phyloP scores from a whole-genome alignment of 2,329 filamentous ascomycete genomes.

The Aspergillus flavus region DNA sequence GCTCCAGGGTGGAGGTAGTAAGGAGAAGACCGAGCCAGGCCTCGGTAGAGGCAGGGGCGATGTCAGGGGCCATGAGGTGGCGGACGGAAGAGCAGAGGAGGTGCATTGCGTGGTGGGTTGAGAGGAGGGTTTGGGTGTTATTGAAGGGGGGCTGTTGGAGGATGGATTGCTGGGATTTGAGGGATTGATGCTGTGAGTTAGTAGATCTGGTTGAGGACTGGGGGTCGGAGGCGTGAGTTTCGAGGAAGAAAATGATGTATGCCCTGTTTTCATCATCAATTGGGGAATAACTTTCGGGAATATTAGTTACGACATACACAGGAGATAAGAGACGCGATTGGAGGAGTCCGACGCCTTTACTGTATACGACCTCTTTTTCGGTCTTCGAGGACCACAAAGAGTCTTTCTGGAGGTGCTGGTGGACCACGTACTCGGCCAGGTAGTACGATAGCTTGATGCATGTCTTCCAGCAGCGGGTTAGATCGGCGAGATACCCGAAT shows the following conservation, averaged over 20 bases:
- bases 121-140: constrained; percentile 23
- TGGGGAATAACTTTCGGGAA: background rate
- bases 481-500: constrained; percentile 28
- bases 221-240: constrained; percentile 14
- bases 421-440: constrained; percentile 26
- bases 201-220: background rate
- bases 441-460: constrained; percentile 31
- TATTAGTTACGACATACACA: constrained; percentile 18
- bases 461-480: constrained; percentile 29
- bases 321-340: constrained; percentile 26
- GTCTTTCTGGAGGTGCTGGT: constrained; percentile 26
- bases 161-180: constrained; percentile 24
- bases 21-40: constrained; percentile 31
- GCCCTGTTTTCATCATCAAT: constrained; percentile 17
- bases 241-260: constrained; percentile 30
- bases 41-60: constrained; percentile 23
- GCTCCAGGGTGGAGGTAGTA: constrained; percentile 29
- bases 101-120: constrained; percentile 29
- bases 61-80: constrained; percentile 30
- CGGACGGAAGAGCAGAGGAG: constrained; percentile 28
- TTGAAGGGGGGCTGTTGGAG: constrained; percentile 28
- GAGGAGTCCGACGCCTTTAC: constrained; percentile 23
- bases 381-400: constrained; percentile 26
- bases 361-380: constrained; percentile 29
- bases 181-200: background rate